Evolutionary conservation across 768 basidiomycete genomes (phyloP), one percentile per base, ranked within the genome.

Genomic region (Tylopilus rubrobrunneus): DNA sequence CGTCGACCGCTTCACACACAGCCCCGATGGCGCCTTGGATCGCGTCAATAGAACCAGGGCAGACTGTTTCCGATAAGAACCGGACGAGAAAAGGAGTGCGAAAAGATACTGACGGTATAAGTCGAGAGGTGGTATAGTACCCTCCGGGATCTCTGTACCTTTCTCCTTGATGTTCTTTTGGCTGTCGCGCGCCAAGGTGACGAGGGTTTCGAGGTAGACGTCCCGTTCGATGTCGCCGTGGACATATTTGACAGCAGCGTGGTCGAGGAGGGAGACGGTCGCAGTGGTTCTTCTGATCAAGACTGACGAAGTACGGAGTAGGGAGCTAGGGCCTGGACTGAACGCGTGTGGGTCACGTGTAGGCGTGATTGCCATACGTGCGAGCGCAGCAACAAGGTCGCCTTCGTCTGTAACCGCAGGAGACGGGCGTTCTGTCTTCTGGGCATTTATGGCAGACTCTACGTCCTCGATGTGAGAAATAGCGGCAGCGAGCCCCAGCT

Each of bases 1-100:
- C 70, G 52, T 98, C 93, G 0, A 98, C 86, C 0, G 92, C 93
- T 70, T 96, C 87, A 67, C 91, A 94, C 0, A 92, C 82, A 0
- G 92, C 86, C 0, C 89, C 90, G 0, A 92, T 64, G 1, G 92
- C 88, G 0, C 90, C 90, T 65, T 87, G 81, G 33, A 96, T 85
- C 0, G 93, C 90, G 29, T 81, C 75, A 2, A 92, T 67, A 6
- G 90, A 90, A 46, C 76, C 78, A 0, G 86, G 83, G 60, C 87
- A 92, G n/a, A 96, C 91, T 92, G 34, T 15, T 19, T 19, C 19
- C 19, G 51, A 48, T 1, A 34, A 42, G 28, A 37, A 17, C 19
- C 0, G 29, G n/a, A 46, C 15, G 56, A 39, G 33, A 14, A 39
- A 31, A 27, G 8, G 57, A 23, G 37, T 9, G 23, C 21, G 48